phyloP scores from a whole-genome alignment of 257 asterid species.

The Jacaranda copaia region DNA sequence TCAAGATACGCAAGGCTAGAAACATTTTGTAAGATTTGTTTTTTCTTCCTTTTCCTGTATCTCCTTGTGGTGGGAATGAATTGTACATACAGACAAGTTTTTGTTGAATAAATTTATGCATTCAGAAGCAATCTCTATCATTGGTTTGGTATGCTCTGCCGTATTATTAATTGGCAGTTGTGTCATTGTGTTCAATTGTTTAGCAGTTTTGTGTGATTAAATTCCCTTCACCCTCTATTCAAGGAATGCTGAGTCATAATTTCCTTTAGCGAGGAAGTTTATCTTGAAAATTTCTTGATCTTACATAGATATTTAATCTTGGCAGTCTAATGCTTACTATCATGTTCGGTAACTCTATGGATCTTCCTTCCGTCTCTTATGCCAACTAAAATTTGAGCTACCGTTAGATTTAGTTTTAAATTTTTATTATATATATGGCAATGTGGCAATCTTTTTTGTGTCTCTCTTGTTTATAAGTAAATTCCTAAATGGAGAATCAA shows the following conservation, averaged over 20 bases:
- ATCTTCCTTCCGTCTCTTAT: too few species aligned
- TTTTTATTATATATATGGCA: too few species aligned
- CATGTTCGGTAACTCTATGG: too few species aligned
- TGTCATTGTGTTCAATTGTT: neutral
- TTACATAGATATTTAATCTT: neutral
- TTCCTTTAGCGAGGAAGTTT: neutral
- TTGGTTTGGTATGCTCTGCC: conserved; percentile 3
- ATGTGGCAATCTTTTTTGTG: too few species aligned
- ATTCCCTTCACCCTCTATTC: too few species aligned
- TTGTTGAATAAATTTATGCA: conserved; percentile 25
- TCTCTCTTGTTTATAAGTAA: too few species aligned
- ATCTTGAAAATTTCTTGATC: neutral
- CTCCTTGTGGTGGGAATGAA: conserved; percentile 4
- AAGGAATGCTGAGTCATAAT: neutral
- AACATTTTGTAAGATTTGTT: neutral
- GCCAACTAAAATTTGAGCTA: too few species aligned
- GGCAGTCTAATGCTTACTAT: too few species aligned
- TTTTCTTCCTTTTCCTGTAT: neutral
- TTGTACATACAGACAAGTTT: conserved; percentile 14
- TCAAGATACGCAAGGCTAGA: conserved; percentile 32
- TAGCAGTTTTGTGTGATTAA: neutral
- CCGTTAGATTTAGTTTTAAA: too few species aligned
- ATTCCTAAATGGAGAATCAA: too few species aligned
- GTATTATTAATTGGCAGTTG: neutral
- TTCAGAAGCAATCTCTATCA: conserved; percentile 1